These are phyloP conservation scores for Phyllosticta citrichinensis DNA, from an alignment of 2,329 filamentous ascomycete species.

Conservation along the genomic window DNA sequence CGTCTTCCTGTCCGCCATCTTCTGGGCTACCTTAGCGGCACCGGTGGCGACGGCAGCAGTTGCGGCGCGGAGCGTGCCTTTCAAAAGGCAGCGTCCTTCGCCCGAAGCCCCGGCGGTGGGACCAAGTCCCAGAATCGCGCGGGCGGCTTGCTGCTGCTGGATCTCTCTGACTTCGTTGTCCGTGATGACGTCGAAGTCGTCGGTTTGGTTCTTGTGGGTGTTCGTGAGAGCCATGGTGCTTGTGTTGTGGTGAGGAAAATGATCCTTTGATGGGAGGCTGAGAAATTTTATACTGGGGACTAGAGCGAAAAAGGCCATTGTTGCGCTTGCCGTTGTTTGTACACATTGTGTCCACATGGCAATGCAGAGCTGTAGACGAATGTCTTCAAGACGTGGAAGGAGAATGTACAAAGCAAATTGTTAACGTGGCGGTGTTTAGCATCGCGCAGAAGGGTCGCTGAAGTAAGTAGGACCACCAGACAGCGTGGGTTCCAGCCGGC, in stretches of 20 bases:
- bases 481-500: too few relatives aligned
- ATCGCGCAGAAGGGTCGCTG: too few relatives aligned
- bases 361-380: not conserved
- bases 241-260: not conserved
- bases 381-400: not conserved
- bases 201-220: not conserved
- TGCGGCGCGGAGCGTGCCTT: too few relatives aligned
- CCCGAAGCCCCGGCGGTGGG: too few relatives aligned
- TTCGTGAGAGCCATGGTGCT: not conserved
- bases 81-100: too few relatives aligned
- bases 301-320: not conserved
- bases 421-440: too few relatives aligned
- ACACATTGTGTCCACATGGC: not conserved
- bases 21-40: not conserved
- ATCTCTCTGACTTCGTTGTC: constrained; percentile 38
- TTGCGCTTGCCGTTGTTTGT: not conserved
- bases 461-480: too few relatives aligned
- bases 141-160: constrained; percentile 12
- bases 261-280: not conserved
- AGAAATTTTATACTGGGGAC: not conserved
- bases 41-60: too few relatives aligned
- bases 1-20: not conserved
- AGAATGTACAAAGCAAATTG: not conserved
- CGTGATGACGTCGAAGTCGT: constrained; percentile 37
- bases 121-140: not conserved